Percentiles rank a stretch among this genome's conserved stretches.
phyloP scores from a whole-genome alignment of 129 eudicot genomes.

The Arctium minus region DNA sequence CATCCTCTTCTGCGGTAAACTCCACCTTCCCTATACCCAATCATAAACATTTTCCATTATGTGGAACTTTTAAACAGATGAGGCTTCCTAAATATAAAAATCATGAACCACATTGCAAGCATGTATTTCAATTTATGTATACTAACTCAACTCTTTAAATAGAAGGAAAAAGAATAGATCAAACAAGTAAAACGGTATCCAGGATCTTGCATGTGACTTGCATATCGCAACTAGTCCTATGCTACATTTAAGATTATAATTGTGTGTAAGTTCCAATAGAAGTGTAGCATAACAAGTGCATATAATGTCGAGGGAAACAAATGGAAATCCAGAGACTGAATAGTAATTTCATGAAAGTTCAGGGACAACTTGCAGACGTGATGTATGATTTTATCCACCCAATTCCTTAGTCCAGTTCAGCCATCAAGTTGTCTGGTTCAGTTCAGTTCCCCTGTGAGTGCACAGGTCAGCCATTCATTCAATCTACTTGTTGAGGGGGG shows the following conservation, averaged over 20 bases:
- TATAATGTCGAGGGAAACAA: background rate
- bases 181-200: background rate
- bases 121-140: background rate
- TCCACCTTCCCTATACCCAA: slow-evolving; percentile 68
- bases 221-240: background rate
- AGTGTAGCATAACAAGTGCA: background rate
- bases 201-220: background rate
- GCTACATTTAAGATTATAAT: background rate
- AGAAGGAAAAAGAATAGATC: background rate
- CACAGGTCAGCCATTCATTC: too few species aligned
- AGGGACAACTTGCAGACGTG: background rate
- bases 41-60: slow-evolving; percentile 11
- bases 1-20: slow-evolving; percentile 74
- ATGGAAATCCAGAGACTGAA: background rate
- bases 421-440: too few species aligned
- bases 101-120: background rate
- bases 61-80: background rate
- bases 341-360: background rate
- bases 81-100: slow-evolving; percentile 3
- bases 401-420: background rate
- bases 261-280: background rate
- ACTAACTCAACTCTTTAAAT: background rate
- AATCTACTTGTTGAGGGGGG: too few species aligned
- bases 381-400: background rate
- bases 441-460: too few species aligned